These are phyloP conservation scores for Centrapalus pauciflorus DNA, from an alignment of 129 eudicot genomes.

Conservation along the genomic window DNA sequence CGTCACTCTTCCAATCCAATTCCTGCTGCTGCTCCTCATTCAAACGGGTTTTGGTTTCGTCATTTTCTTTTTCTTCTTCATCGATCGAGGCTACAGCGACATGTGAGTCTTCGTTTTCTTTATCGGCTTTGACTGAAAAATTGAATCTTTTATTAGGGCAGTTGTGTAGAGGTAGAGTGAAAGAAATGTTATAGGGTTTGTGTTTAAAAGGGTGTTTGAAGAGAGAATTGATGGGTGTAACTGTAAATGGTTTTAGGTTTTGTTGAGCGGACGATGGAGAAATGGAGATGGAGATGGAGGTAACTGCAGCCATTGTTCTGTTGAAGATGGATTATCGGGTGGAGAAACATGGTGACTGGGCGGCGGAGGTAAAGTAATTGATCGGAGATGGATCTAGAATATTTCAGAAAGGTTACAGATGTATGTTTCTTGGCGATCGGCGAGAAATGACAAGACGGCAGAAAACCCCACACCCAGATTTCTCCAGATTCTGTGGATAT, in stretches of 20 bases:
- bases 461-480: neutral
- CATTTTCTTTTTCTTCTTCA: conserved; percentile 24
- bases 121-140: conserved; percentile 45
- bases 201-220: conserved; percentile 26
- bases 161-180: conserved; percentile 22
- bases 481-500: too few species aligned
- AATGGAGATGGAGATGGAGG: conserved; percentile 28
- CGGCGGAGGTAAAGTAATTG: conserved; percentile 13
- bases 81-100: conserved; percentile 38
- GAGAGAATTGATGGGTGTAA: conserved; percentile 13
- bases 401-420: conserved; percentile 55
- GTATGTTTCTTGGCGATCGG: conserved; percentile 7
- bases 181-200: conserved; percentile 18
- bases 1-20: conserved; percentile 85
- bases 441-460: conserved; percentile 16
- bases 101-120: conserved; percentile 38
- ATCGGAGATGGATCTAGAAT: conserved; percentile 53
- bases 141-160: conserved; percentile 38
- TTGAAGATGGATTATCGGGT: neutral
- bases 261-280: conserved; percentile 25
- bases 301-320: conserved; percentile 52
- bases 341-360: conserved; percentile 1
- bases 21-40: conserved; percentile 58
- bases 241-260: conserved; percentile 17
- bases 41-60: conserved; percentile 30